Conservation (phyloP, 371 early-diverging fungal species). For the Chytridiales sp. region DNA sequence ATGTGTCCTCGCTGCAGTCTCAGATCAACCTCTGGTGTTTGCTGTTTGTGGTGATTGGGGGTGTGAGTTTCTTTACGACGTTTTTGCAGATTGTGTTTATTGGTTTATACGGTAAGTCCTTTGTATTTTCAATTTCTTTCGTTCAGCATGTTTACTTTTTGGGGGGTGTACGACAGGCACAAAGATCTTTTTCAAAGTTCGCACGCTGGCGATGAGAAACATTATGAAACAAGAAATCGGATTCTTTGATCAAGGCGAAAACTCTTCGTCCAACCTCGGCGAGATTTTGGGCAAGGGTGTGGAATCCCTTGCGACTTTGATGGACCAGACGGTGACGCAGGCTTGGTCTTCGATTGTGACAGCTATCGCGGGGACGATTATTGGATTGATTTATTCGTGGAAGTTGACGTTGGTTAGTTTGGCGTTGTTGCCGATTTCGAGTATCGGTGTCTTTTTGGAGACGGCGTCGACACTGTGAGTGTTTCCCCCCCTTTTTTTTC, state of each 20-base stretch:
- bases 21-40: slow-evolving; percentile 59
- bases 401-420: slow-evolving; percentile 36
- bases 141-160: not conserved
- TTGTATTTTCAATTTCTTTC: slow-evolving; percentile 1
- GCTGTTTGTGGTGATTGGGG: slow-evolving; percentile 64
- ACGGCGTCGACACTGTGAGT: slow-evolving; percentile 6
- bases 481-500: not conserved
- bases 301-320: slow-evolving; percentile 7
- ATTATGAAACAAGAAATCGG: slow-evolving; percentile 82
- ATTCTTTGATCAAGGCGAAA: slow-evolving; percentile 72
- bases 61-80: slow-evolving; percentile 47
- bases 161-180: slow-evolving; percentile 1
- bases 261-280: slow-evolving; percentile 43
- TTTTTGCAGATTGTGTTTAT: slow-evolving; percentile 29
- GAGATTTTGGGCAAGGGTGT: slow-evolving; percentile 13
- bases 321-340: slow-evolving; percentile 13
- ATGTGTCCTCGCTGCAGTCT: slow-evolving; percentile 7
- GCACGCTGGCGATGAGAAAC: slow-evolving; percentile 57
- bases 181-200: slow-evolving; percentile 53
- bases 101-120: slow-evolving; percentile 16
- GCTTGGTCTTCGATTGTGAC: slow-evolving; percentile 17
- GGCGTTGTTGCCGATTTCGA: slow-evolving; percentile 28
- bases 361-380: slow-evolving; percentile 35
- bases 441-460: slow-evolving; percentile 8
- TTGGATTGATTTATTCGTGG: slow-evolving; percentile 37